A percentile compares a stretch with the other conserved stretches of the same genome.
Evolutionary conservation across 257 asterid species (phyloP).

Genomic region (Plantago major): DNA sequence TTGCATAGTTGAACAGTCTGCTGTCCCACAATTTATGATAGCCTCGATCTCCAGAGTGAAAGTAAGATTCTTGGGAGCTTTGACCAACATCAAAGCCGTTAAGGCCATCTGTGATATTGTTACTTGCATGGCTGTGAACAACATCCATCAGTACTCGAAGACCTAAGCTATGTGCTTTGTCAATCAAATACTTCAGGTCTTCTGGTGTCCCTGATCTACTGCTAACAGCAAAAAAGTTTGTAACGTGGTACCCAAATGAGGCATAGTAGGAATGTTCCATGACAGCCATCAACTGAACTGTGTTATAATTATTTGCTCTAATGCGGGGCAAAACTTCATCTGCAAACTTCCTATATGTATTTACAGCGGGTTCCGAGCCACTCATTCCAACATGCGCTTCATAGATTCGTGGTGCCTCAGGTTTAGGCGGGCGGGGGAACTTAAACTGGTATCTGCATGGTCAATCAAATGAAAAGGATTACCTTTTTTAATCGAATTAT

Average conservation of each 20-base stretch:
- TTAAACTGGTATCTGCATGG: slow-evolving; percentile 72
- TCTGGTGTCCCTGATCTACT: slow-evolving; percentile 95
- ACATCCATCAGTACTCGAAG: slow-evolving; percentile 83
- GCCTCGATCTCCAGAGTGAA: slow-evolving; percentile 81
- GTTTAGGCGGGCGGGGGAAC: slow-evolving; percentile 77
- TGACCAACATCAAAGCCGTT: slow-evolving; percentile 93
- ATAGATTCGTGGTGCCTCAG: slow-evolving; percentile 75
- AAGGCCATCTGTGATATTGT: slow-evolving; percentile 77
- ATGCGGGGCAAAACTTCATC: slow-evolving; percentile 86
- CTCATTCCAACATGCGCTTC: slow-evolving; percentile 99
- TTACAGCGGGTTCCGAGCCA: slow-evolving; percentile 69
- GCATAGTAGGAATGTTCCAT: slow-evolving; percentile 98
- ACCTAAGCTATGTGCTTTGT: slow-evolving; percentile 93
- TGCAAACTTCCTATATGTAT: slow-evolving; percentile 82
- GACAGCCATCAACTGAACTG: slow-evolving; percentile 95
- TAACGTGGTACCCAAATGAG: slow-evolving; percentile 91
- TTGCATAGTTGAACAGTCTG: slow-evolving; percentile 79
- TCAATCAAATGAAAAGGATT: slow-evolving; percentile 9
- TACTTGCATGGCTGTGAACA: slow-evolving; percentile 96
- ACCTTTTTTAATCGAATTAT: slow-evolving; percentile 14
- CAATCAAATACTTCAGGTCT: slow-evolving; percentile 90
- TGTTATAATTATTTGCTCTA: slow-evolving; percentile 72
- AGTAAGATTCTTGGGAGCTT: slow-evolving; percentile 88
- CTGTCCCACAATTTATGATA: slow-evolving; percentile 94
- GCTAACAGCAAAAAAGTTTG: slow-evolving; percentile 92